Percentiles rank a stretch among this genome's conserved stretches.
These are phyloP conservation scores for Micromonas commoda DNA, from an alignment of 139 green algal genomes.

Conservation along the genomic window DNA sequence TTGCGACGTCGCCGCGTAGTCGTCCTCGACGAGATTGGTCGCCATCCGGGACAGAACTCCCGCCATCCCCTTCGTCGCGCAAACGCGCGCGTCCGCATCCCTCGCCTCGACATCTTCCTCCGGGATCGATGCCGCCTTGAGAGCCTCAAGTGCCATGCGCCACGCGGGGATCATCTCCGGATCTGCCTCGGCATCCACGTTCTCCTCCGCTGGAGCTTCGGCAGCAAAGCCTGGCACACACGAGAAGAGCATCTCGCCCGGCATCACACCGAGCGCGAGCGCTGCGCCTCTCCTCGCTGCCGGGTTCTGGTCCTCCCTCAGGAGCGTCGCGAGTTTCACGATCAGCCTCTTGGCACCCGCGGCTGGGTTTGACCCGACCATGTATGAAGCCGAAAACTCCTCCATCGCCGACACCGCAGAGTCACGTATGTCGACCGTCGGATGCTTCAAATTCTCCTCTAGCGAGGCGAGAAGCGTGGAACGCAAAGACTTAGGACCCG, in stretches of 20 bases:
- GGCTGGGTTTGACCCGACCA: background rate
- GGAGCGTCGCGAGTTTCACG: background rate
- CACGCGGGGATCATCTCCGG: background rate
- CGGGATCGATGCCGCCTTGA: conserved; percentile 24
- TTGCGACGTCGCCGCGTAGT: background rate
- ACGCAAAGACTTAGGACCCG: background rate
- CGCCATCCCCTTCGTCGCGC: conserved; percentile 54
- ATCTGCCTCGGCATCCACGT: too few species aligned
- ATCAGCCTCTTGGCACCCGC: background rate
- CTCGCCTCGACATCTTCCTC: conserved; percentile 54
- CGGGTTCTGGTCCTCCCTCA: conserved; percentile 35
- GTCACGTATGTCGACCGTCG: conserved; percentile 54
- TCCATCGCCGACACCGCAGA: conserved; percentile 54
- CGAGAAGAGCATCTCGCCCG: background rate
- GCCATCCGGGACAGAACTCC: conserved; percentile 33
- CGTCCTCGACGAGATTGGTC: background rate
- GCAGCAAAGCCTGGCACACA: too few species aligned
- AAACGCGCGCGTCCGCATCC: conserved; percentile 65
- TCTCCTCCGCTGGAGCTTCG: too few species aligned
- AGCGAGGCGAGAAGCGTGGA: conserved; percentile 45
- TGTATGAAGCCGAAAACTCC: conserved; percentile 44
- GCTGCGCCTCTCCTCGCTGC: conserved; percentile 49
- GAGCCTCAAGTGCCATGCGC: conserved; percentile 37
- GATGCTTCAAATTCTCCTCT: conserved; percentile 70
- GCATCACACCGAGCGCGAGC: conserved; percentile 42